Percentiles rank a stretch among this genome's conserved stretches.
phyloP scores from a whole-genome alignment of 495 filamentous ascomycete genomes.

The Entonaema liquescens region DNA sequence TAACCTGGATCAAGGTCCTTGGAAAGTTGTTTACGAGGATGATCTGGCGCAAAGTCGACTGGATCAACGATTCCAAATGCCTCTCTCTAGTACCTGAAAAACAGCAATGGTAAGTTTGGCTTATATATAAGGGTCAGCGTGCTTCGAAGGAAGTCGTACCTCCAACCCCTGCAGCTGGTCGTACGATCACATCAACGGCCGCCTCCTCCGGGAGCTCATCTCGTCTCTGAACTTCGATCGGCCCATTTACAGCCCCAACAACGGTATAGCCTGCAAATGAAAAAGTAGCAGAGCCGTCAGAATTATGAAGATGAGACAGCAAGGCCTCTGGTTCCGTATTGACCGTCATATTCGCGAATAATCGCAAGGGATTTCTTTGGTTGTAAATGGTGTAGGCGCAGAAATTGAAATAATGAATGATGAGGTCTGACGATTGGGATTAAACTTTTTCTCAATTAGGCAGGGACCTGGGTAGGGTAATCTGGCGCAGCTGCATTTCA shows the following conservation, averaged over 20 bases:
- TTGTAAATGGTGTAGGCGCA: slow-evolving; percentile 1
- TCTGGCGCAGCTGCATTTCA: not conserved
- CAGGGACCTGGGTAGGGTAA: slow-evolving; percentile 12
- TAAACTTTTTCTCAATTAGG: slow-evolving; percentile 37
- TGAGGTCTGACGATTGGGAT: slow-evolving; percentile 20
- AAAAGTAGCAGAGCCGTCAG: slow-evolving; percentile 90
- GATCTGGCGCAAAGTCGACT: slow-evolving; percentile 71
- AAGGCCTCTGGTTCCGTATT: slow-evolving; percentile 56
- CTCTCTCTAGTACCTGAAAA: slow-evolving; percentile 71
- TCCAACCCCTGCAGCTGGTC: slow-evolving; percentile 84
- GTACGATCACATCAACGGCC: slow-evolving; percentile 86
- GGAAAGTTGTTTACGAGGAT: slow-evolving; percentile 75
- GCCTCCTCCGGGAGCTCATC: slow-evolving; percentile 92
- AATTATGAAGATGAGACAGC: slow-evolving; percentile 69
- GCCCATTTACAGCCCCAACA: slow-evolving; percentile 86
- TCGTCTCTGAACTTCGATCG: slow-evolving; percentile 86
- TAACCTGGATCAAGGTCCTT: slow-evolving; percentile 71
- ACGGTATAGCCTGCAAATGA: slow-evolving; percentile 80
- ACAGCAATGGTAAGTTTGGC: slow-evolving; percentile 52
- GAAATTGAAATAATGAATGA: slow-evolving; percentile 13
- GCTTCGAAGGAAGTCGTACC: slow-evolving; percentile 62
- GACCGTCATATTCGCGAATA: slow-evolving; percentile 51
- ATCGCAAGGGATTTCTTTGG: not conserved
- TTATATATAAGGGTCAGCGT: slow-evolving; percentile 44
- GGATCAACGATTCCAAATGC: slow-evolving; percentile 75